Evolutionary conservation across 2,329 filamentous ascomycete genomes (phyloP).

Genomic region (Bipolaris gigantea): DNA sequence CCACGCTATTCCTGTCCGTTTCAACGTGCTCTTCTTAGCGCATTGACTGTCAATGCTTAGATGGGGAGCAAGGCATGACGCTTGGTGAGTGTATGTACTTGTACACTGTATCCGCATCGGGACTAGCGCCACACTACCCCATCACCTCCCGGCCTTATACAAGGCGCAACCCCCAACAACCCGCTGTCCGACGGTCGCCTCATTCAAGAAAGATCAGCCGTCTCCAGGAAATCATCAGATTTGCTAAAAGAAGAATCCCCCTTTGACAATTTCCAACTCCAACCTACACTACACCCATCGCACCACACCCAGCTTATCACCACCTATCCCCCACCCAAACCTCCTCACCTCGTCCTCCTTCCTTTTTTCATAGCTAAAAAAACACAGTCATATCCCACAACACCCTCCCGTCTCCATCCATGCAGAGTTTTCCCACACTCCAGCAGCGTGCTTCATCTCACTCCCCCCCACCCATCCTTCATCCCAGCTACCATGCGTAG

Average conservation of each 20-base stretch:
- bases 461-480: too few species aligned
- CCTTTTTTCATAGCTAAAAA: too few species aligned
- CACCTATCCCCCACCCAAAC: too few species aligned
- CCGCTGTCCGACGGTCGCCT: too few species aligned
- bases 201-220: background rate
- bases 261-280: conserved; percentile 7
- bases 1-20: background rate
- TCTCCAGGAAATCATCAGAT: background rate
- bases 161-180: background rate
- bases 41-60: background rate
- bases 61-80: background rate
- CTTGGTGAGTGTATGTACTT: background rate
- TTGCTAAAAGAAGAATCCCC: background rate
- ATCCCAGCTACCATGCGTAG: too few species aligned
- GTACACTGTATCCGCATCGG: background rate
- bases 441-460: too few species aligned
- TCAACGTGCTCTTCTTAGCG: background rate
- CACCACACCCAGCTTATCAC: conserved; percentile 2
- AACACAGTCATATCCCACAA: too few species aligned
- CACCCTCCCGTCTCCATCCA: too few species aligned
- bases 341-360: too few species aligned
- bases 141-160: background rate
- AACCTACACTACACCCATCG: conserved; percentile 18
- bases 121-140: background rate
- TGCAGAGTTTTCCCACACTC: too few species aligned